phyloP scores from a whole-genome alignment of 1,139 yeast genomes.

The Protomyces lactucae-debilis region DNA sequence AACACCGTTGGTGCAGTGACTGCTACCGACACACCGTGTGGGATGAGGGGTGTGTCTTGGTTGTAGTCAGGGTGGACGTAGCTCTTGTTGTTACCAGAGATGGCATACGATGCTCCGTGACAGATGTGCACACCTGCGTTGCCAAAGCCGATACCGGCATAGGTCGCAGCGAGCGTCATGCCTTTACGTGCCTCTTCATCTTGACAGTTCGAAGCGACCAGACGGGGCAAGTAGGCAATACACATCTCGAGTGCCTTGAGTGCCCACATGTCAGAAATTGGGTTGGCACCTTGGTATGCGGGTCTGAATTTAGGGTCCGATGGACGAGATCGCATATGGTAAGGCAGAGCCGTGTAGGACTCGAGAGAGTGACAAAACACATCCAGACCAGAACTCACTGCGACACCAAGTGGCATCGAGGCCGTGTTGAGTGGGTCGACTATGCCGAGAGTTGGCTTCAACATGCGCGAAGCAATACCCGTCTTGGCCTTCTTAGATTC shows the following conservation, averaged over 20 bases:
- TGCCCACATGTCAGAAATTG: slow-evolving; percentile 44
- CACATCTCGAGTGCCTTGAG: slow-evolving; percentile 42
- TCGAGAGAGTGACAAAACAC: slow-evolving; percentile 47
- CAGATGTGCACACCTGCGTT: slow-evolving; percentile 46
- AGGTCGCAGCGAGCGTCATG: slow-evolving; percentile 43
- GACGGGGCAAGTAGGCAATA: slow-evolving; percentile 43
- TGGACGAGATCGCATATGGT: slow-evolving; percentile 42
- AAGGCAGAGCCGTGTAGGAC: slow-evolving; percentile 45
- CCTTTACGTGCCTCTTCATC: slow-evolving; percentile 43
- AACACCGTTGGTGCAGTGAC: slow-evolving; percentile 45
- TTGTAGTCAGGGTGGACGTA: slow-evolving; percentile 43
- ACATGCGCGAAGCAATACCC: slow-evolving; percentile 43
- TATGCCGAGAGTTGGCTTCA: slow-evolving; percentile 43
- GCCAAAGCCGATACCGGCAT: slow-evolving; percentile 45
- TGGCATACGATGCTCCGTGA: slow-evolving; percentile 44
- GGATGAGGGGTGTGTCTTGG: slow-evolving; percentile 43
- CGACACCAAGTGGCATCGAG: slow-evolving; percentile 45
- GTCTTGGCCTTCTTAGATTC: slow-evolving; percentile 41
- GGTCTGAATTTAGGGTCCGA: slow-evolving; percentile 41
- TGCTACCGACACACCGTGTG: slow-evolving; percentile 45
- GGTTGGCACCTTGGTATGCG: slow-evolving; percentile 46
- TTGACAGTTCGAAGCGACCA: slow-evolving; percentile 40
- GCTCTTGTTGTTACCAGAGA: slow-evolving; percentile 42
- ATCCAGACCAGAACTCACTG: slow-evolving; percentile 46
- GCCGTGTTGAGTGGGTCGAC: slow-evolving; percentile 45